Evolutionary conservation across 1,284 basidiomycete species (phyloP).

Genomic region (Pterulicium gracile): DNA sequence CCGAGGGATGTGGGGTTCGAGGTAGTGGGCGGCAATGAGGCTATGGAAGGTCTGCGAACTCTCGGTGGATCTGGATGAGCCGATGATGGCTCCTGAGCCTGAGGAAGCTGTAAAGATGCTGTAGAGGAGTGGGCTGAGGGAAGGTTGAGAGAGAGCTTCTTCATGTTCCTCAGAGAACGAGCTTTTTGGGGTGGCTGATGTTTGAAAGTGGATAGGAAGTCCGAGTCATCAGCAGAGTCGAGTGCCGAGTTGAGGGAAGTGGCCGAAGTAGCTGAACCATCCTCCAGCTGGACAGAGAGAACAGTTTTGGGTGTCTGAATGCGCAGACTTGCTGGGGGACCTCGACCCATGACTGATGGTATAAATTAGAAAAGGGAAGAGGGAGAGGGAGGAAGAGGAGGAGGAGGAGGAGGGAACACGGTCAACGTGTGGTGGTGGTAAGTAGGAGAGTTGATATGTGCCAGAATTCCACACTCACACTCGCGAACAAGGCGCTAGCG

Average conservation of each 20-base stretch:
- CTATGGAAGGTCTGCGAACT: slow-evolving; percentile 46
- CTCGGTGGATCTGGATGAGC: slow-evolving; percentile 16
- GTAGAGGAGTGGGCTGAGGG: slow-evolving; percentile 50
- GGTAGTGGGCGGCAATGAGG: slow-evolving; percentile 43
- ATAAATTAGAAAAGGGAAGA: slow-evolving; percentile 16
- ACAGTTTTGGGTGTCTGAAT: slow-evolving; percentile 38
- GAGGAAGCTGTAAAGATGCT: slow-evolving; percentile 31
- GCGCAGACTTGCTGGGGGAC: slow-evolving; percentile 46
- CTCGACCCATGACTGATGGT: slow-evolving; percentile 13
- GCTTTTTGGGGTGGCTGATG: slow-evolving; percentile 26
- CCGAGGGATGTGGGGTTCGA: slow-evolving; percentile 35
- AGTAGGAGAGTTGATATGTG: too few relatives aligned
- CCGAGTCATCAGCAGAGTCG: slow-evolving; percentile 23
- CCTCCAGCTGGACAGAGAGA: slow-evolving; percentile 36
- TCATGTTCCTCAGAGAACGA: slow-evolving; percentile 54
- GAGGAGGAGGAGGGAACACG: slow-evolving; percentile 7
- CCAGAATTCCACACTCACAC: too few relatives aligned
- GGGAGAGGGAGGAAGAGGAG: slow-evolving; percentile 14
- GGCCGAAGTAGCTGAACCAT: slow-evolving; percentile 37
- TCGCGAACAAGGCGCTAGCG: too few relatives aligned
- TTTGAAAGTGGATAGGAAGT: slow-evolving; percentile 32
- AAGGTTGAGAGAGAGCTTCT: slow-evolving; percentile 61
- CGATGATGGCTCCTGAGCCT: slow-evolving; percentile 17
- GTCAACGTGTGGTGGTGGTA: slow-evolving; percentile 9
- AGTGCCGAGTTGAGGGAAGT: slow-evolving; percentile 36